Evolutionary conservation across 176 grass and related monocot species (phyloP).

Genomic region (Echinochloa phyllopogon): DNA sequence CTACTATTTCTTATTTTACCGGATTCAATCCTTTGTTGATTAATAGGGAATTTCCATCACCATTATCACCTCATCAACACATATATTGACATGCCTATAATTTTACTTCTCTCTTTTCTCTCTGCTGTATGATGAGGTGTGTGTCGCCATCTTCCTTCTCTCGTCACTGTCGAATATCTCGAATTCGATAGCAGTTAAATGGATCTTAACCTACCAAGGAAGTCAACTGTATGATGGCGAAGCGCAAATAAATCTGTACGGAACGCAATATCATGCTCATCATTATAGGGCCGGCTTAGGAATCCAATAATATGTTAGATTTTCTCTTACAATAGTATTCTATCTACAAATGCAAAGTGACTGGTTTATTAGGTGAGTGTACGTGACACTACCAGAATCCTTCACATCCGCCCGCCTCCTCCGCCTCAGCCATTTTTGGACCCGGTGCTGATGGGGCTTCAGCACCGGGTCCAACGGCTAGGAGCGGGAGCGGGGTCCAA

Average conservation of each 20-base stretch:
- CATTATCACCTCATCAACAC: background rate
- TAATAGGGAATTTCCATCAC: background rate
- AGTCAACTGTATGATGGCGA: slow-evolving; percentile 26
- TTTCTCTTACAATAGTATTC: background rate
- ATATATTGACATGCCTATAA: background rate
- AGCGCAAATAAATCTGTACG: slow-evolving; percentile 5
- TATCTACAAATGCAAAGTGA: background rate
- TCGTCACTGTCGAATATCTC: slow-evolving; percentile 38
- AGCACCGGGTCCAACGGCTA: no score
- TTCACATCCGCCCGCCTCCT: no score
- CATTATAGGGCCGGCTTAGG: background rate
- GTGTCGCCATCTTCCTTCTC: background rate
- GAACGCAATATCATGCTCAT: background rate
- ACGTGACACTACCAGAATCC: no score
- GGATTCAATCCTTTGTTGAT: background rate
- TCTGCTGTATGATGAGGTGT: background rate
- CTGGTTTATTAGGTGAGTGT: background rate
- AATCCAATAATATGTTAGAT: background rate
- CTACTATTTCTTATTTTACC: background rate
- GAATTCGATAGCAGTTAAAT: slow-evolving; percentile 2
- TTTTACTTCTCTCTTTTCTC: background rate
- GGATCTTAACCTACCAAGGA: slow-evolving; percentile 44
- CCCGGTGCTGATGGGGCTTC: no score
- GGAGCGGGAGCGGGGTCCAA: no score
- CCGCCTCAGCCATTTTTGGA: no score